A percentile compares a stretch with the other conserved stretches of the same genome.
Conservation (phyloP, 2,329 filamentous ascomycete genomes). For the Paecilomyces sp. region DNA sequence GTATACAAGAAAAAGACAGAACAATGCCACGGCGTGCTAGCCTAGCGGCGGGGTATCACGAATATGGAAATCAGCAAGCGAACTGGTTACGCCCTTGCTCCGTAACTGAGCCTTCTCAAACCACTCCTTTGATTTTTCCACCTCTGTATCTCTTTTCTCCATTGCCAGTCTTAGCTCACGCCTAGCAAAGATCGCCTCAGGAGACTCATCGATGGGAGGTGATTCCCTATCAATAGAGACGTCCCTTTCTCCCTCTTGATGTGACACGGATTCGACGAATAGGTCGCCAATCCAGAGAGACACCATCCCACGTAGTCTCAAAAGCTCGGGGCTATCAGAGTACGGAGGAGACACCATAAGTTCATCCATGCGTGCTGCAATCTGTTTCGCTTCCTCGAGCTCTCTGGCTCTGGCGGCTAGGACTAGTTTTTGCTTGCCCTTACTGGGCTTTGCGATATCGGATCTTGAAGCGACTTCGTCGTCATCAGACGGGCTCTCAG, state of each 20-base stretch:
- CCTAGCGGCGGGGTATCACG: slow-evolving; percentile 10
- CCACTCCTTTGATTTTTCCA: slow-evolving; percentile 24
- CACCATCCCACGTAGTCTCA: slow-evolving; percentile 66
- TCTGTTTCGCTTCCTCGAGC: slow-evolving; percentile 51
- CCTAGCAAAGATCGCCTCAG: slow-evolving; percentile 21
- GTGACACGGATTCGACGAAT: slow-evolving; percentile 24
- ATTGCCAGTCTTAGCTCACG: slow-evolving; percentile 25
- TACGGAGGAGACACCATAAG: slow-evolving; percentile 65
- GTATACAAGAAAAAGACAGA: neutral
- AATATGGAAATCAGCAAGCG: slow-evolving; percentile 23
- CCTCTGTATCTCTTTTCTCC: slow-evolving; percentile 24
- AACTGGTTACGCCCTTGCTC: slow-evolving; percentile 21
- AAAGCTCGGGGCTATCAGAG: slow-evolving; percentile 57
- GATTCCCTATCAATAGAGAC: slow-evolving; percentile 9
- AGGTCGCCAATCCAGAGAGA: slow-evolving; percentile 71
- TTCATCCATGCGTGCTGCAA: slow-evolving; percentile 64
- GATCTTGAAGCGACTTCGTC: slow-evolving; percentile 18
- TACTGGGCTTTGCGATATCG: slow-evolving; percentile 15
- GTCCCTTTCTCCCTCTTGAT: slow-evolving; percentile 10
- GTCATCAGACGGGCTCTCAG: slow-evolving; percentile 23
- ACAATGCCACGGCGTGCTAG: neutral
- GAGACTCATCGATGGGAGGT: slow-evolving; percentile 13
- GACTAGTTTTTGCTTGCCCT: slow-evolving; percentile 28
- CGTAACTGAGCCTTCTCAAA: slow-evolving; percentile 27
- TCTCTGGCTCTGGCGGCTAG: slow-evolving; percentile 43